Base-by-base conservation (phyloP, 768 basidiomycete genomes). In the Podaxis sp. region DNA sequence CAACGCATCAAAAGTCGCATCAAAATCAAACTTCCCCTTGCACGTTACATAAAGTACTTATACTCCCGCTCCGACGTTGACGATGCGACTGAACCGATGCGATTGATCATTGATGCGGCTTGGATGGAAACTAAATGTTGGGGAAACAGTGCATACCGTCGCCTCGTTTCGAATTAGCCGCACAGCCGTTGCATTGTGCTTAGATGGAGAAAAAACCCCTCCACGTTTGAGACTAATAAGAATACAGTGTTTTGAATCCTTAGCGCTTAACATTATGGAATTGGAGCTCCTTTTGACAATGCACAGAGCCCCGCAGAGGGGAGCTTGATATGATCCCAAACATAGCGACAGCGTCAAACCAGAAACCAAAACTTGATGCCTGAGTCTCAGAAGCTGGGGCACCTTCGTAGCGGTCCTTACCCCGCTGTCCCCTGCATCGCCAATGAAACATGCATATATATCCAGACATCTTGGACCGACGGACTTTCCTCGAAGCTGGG, bases 1-100 rank as follows among this genome's bases (percentile, higher is more conserved):
- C 54, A 56, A 42, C 17, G 56, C 46, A 58, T 58, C 57, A 58
- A 49, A 48, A 19, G 57, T 58, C 57, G 44, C 56, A 28, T 46
- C 42, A 57, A 57, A 12, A 12, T 49, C 57, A 49, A 58, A 26
- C 26, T 33, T 54, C 15, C 53, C 30, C n/a, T 46, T 46, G 7
- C 44, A 9, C 8, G 33, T 33, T 33, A 33, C 33, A 33, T 33
- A 33, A 33, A 33, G 33, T 33, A 30, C 28, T 17, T 44, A 46
- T 46, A 19, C 44, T 46, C 44, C 30, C 33, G 28, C 52, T 54
- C 52, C n/a, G 52, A 54, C 15, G 52, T n/a, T 36, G 26, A 17
- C 33, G 33, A 46, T 13, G 51, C 24, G 24, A 26, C 28, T 52
- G 28, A 15, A 54, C 7, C 33, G 30, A 17, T 52, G 51, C 1